Conservation (phyloP, 768 basidiomycete species). For the Galerina marginata region DNA sequence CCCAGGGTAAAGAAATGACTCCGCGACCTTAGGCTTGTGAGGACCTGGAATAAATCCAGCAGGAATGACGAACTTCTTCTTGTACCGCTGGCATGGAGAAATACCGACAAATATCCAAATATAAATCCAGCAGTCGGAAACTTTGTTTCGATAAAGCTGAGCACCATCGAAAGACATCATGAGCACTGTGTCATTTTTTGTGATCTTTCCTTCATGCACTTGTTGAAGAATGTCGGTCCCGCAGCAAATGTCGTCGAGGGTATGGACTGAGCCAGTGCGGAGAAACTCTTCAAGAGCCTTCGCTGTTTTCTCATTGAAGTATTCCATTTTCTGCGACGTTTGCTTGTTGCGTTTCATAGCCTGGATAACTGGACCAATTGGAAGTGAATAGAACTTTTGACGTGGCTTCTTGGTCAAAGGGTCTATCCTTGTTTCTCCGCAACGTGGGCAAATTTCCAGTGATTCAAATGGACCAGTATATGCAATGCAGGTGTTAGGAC, state of each 20-base stretch:
- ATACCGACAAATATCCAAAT: slow-evolving; percentile 45
- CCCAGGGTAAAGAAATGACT: slow-evolving; percentile 32
- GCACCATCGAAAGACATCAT: slow-evolving; percentile 45
- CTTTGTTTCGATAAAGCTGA: slow-evolving; percentile 47
- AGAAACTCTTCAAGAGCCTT: slow-evolving; percentile 23
- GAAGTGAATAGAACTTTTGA: slow-evolving; percentile 43
- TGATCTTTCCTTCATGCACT: slow-evolving; percentile 25
- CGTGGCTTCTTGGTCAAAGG: slow-evolving; percentile 21
- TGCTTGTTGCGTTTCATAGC: slow-evolving; percentile 21
- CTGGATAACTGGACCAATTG: slow-evolving; percentile 48
- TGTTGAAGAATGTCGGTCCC: slow-evolving; percentile 35
- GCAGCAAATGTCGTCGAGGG: slow-evolving; percentile 20
- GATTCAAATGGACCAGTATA: slow-evolving; percentile 30
- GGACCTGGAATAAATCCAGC: slow-evolving; percentile 34
- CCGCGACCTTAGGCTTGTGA: slow-evolving; percentile 31
- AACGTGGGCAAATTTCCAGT: slow-evolving; percentile 29
- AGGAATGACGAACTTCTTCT: slow-evolving; percentile 29
- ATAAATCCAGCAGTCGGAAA: slow-evolving; percentile 47
- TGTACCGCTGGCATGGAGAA: slow-evolving; percentile 28
- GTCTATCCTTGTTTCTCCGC: slow-evolving; percentile 31
- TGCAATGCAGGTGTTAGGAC: slow-evolving; percentile 37
- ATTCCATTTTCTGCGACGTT: slow-evolving; percentile 30
- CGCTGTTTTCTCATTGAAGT: slow-evolving; percentile 28
- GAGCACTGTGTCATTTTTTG: slow-evolving; percentile 37
- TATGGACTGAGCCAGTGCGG: neutral